Percentiles rank a stretch among this genome's conserved stretches.
phyloP scores from a whole-genome alignment of 2,329 filamentous ascomycete species.

The Cladorrhinum sp. region DNA sequence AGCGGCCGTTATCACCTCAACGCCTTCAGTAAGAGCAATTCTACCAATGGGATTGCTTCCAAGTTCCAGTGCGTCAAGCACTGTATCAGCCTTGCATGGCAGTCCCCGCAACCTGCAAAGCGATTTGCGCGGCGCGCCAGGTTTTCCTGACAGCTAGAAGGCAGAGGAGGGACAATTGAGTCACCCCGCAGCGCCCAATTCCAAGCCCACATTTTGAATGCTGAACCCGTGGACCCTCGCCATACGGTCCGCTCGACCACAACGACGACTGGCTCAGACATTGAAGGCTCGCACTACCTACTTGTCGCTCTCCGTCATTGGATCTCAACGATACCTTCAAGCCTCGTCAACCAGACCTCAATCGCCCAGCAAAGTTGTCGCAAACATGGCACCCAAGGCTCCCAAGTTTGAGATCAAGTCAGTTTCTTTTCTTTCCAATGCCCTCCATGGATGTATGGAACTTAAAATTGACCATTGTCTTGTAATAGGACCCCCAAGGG shows the following conservation, averaged over 20 bases:
- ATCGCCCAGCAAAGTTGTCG: slow-evolving; percentile 8
- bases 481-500: slow-evolving; percentile 72
- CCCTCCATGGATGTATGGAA: background rate
- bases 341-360: slow-evolving; percentile 10
- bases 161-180: slow-evolving; percentile 19
- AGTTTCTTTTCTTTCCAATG: background rate
- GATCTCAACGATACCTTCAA: slow-evolving; percentile 9
- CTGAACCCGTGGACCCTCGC: slow-evolving; percentile 22
- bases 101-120: background rate
- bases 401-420: slow-evolving; percentile 26
- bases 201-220: slow-evolving; percentile 23
- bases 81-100: slow-evolving; percentile 5
- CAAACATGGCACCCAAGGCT: slow-evolving; percentile 21
- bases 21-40: background rate
- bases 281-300: slow-evolving; percentile 6
- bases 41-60: background rate
- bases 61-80: background rate
- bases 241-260: slow-evolving; percentile 24
- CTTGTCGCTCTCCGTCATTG: background rate
- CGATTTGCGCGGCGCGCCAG: slow-evolving; percentile 1
- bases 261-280: slow-evolving; percentile 16
- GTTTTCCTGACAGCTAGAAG: slow-evolving; percentile 6
- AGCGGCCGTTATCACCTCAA: background rate
- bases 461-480: slow-evolving; percentile 31
- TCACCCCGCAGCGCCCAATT: slow-evolving; percentile 22